Evolutionary conservation across 805 yeast genomes (phyloP).

Genomic region (Nakazawaea wickerhamii): DNA sequence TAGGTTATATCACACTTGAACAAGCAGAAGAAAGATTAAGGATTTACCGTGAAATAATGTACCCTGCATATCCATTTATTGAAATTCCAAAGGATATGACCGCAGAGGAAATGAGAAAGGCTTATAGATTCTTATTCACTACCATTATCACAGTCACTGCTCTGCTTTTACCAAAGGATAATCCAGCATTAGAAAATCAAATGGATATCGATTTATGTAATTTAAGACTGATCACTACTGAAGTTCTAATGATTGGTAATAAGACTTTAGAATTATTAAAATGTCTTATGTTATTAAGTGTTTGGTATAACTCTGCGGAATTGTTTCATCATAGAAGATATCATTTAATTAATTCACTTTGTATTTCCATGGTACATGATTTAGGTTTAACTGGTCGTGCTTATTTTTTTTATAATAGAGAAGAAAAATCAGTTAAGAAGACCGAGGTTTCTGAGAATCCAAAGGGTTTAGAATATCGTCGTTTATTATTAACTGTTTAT

Average conservation of each 20-base stretch:
- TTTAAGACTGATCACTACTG: conserved; percentile 44
- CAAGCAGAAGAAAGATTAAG: conserved; percentile 55
- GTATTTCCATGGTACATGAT: conserved; percentile 68
- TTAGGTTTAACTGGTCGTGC: conserved; percentile 62
- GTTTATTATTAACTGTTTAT: conserved; percentile 54
- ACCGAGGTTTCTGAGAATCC: conserved; percentile 35
- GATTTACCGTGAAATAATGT: conserved; percentile 42
- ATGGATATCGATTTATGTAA: conserved; percentile 50
- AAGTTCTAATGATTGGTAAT: conserved; percentile 62
- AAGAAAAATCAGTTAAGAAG: conserved; percentile 35
- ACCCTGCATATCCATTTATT: conserved; percentile 52
- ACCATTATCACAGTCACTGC: conserved; percentile 61
- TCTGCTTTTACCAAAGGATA: conserved; percentile 25
- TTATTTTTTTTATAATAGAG: conserved; percentile 33
- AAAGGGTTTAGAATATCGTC: conserved; percentile 39
- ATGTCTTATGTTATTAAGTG: conserved; percentile 50
- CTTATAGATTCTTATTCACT: conserved; percentile 58
- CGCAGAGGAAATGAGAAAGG: conserved; percentile 41
- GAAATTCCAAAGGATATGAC: conserved; percentile 39
- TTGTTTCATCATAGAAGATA: conserved; percentile 73
- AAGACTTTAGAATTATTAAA: conserved; percentile 67
- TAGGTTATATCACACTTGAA: conserved; percentile 50
- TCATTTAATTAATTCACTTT: conserved; percentile 60
- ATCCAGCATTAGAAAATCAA: conserved; percentile 33
- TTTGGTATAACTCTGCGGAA: conserved; percentile 86